Base-by-base conservation (phyloP, 2,329 filamentous ascomycete species). In the Penicillium sp. region DNA sequence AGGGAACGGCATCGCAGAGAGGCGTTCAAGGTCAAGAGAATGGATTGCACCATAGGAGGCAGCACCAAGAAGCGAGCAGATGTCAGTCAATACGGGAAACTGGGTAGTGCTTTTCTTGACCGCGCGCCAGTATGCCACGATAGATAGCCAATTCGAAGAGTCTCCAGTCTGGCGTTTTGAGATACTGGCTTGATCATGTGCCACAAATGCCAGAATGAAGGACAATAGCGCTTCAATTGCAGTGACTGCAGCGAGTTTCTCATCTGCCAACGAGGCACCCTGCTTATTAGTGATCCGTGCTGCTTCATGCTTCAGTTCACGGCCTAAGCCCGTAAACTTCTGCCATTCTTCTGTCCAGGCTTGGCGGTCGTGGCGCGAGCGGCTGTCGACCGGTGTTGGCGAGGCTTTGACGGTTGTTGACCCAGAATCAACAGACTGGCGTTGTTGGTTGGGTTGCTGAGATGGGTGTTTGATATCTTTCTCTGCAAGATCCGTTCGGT, bases 181-280 rank as follows among this genome's bases (percentile, higher is more conserved):
- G 2, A 64, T 60, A 56, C 75, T 76, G 24, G 62, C 68, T 47
- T 74, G 71, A 43, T 78, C 74, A 45, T 77, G 74, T 14, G 72
- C 71, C 43, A 75, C 71, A 55, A 78, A 78, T 10, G 77, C 76
- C 31, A 81, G 69, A 49, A 79, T 76, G 57, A 79, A 81, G 55
- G 75, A 77, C 39, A 80, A 67, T 40, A 80, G 68, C 10, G 76
- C 73, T 59, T 81, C 78, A 31, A 79, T 70, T 14, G 70, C 74
- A 44, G 73, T 71, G 13, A 70, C 69, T 14, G 70, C 72, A 27
- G 73, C 71, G 31, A 74, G 62, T 53, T 75, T 77, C 47, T 71
- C 70, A 46, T 72, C 71, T 18, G 54, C 52, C 22, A 45, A 58
- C 22, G 71, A 66, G n/a, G 61, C 60, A 9, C 59, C 61, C 10